A percentile compares a stretch with the other conserved stretches of the same genome.
Evolutionary conservation across 768 basidiomycete species (phyloP).

Genomic region (Boletellus emodensis): DNA sequence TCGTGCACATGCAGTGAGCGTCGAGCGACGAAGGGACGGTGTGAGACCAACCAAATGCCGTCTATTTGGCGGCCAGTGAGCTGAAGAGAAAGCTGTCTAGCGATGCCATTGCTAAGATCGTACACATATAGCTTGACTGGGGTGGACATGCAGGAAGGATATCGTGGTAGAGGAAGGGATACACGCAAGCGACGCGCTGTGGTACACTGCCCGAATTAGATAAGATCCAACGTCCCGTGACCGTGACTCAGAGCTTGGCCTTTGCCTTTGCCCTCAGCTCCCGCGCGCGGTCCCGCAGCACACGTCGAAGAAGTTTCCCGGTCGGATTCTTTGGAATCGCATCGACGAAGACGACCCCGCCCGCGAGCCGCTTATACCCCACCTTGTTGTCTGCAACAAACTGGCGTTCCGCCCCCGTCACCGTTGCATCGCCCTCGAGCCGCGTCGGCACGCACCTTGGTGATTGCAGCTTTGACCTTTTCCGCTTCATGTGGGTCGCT

Average conservation of each 20-base stretch:
- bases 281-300: conserved; percentile 50
- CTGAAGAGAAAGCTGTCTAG: conserved; percentile 70
- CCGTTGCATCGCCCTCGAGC: conserved; percentile 1
- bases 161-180: background rate
- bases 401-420: conserved; percentile 25
- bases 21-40: background rate
- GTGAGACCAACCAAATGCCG: conserved; percentile 72
- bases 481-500: conserved; percentile 27
- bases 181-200: conserved; percentile 9
- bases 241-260: conserved; percentile 21
- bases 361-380: conserved; percentile 55
- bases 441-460: conserved; percentile 36
- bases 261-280: conserved; percentile 17
- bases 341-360: conserved; percentile 54
- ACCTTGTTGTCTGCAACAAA: conserved; percentile 53
- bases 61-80: conserved; percentile 88
- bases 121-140: conserved; percentile 84
- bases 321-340: conserved; percentile 61
- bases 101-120: conserved; percentile 87
- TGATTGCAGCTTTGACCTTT: conserved; percentile 43
- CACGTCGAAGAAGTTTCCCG: conserved; percentile 52
- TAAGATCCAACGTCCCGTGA: conserved; percentile 11
- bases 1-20: conserved; percentile 9
- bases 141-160: conserved; percentile 14
- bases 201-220: conserved; percentile 11